A percentile compares a stretch with the other conserved stretches of the same genome.
These are phyloP conservation scores for Penicillium cinerascens DNA, from an alignment of 495 filamentous ascomycete species.

Conservation along the genomic window DNA sequence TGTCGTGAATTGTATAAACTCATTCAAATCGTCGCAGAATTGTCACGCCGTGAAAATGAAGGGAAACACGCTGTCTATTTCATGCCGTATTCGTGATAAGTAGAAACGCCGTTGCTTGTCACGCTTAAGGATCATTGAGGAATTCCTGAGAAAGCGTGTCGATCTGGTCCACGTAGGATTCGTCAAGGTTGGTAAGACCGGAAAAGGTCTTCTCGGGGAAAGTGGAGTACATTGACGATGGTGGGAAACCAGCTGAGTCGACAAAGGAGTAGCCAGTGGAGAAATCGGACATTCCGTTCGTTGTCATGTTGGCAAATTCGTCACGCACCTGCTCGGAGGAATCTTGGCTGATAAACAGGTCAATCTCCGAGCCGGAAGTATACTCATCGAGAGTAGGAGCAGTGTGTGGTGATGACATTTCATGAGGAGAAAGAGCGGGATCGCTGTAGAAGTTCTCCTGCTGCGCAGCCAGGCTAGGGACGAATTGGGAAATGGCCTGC, in stretches of 20 bases:
- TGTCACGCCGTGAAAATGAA: conserved; percentile 16
- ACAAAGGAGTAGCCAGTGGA: conserved; percentile 28
- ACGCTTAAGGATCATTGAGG: conserved; percentile 22
- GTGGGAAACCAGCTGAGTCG: conserved; percentile 29
- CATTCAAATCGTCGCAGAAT: conserved; percentile 22
- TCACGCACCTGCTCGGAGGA: conserved; percentile 33
- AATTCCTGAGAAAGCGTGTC: conserved; percentile 28
- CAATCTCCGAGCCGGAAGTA: conserved; percentile 41
- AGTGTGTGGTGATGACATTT: conserved; percentile 38
- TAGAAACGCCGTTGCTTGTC: conserved; percentile 1
- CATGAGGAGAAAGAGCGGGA: conserved; percentile 25
- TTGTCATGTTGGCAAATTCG: conserved; percentile 29
- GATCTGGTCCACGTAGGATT: conserved; percentile 34
- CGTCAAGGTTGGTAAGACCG: conserved; percentile 25
- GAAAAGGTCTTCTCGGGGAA: conserved; percentile 36
- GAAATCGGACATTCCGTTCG: conserved; percentile 29
- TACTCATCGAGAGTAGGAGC: conserved; percentile 41
- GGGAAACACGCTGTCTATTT: conserved; percentile 13
- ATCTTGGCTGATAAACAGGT: conserved; percentile 44
- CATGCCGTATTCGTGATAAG: conserved; percentile 9
- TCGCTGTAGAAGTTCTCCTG: conserved; percentile 36
- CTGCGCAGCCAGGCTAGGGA: conserved; percentile 19
- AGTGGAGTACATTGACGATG: conserved; percentile 35
- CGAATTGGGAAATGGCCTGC: conserved; percentile 24
- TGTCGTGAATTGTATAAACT: conserved; percentile 28